These are phyloP conservation scores for Scheffersomyces coipomensis DNA, from an alignment of 805 yeast species.

Conservation along the genomic window DNA sequence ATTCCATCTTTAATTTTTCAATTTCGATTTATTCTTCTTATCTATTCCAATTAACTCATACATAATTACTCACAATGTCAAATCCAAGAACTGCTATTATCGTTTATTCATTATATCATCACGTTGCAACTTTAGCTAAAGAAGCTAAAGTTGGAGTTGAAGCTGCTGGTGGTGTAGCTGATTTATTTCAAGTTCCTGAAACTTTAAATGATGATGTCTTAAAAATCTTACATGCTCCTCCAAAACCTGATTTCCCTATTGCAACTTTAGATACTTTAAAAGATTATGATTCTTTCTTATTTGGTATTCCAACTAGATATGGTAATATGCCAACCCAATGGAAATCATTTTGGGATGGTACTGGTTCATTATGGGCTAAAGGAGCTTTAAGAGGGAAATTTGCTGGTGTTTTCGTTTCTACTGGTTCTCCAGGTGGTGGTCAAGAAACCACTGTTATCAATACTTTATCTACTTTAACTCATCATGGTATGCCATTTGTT, in stretches of 20 bases:
- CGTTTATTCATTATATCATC: slow-evolving; percentile 81
- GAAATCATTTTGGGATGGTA: slow-evolving; percentile 74
- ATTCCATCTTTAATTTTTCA: too few relatives aligned
- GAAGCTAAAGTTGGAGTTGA: slow-evolving; percentile 67
- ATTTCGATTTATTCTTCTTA: too few relatives aligned
- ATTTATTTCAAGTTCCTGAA: slow-evolving; percentile 57
- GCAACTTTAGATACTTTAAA: slow-evolving; percentile 57
- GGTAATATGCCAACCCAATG: slow-evolving; percentile 80
- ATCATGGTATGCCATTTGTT: slow-evolving; percentile 76
- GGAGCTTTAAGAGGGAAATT: slow-evolving; percentile 73
- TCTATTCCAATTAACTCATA: too few relatives aligned
- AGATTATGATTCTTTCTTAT: slow-evolving; percentile 69
- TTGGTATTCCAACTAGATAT: slow-evolving; percentile 81
- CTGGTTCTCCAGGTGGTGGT: slow-evolving; percentile 78
- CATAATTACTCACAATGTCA: background rate
- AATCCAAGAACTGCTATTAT: slow-evolving; percentile 53
- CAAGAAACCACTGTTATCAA: slow-evolving; percentile 68
- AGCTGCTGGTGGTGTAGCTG: slow-evolving; percentile 58
- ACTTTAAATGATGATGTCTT: slow-evolving; percentile 18
- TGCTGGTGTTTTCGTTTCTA: slow-evolving; percentile 70
- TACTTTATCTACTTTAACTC: slow-evolving; percentile 60
- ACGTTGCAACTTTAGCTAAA: slow-evolving; percentile 66
- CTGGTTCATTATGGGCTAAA: slow-evolving; percentile 74
- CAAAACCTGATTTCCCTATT: slow-evolving; percentile 44
- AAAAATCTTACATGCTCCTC: slow-evolving; percentile 14